phyloP scores from a whole-genome alignment of 768 basidiomycete genomes.

The Antrodiella citrinella region DNA sequence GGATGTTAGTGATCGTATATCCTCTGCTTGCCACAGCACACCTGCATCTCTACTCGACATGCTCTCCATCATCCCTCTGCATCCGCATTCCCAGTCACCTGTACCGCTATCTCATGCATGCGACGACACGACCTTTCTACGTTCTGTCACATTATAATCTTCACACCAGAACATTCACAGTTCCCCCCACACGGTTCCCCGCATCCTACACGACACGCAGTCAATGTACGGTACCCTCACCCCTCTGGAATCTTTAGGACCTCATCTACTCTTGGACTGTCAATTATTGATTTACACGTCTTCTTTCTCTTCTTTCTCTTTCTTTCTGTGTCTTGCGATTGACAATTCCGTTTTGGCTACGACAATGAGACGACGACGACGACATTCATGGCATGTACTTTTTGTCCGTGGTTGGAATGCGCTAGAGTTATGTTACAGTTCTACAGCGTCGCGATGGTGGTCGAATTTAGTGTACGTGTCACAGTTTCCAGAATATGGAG shows the following conservation, averaged over 20 bases:
- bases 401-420: neutral
- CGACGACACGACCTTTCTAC: neutral
- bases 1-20: conserved; percentile 25
- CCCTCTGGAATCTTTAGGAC: neutral
- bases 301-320: neutral
- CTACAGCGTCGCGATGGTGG: no score
- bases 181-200: neutral
- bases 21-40: conserved; percentile 4
- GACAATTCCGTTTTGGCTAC: neutral
- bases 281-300: neutral
- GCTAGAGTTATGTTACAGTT: no score
- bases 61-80: neutral
- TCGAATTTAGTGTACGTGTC: no score
- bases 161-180: neutral
- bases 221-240: no score
- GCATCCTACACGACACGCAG: neutral
- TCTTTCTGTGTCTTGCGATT: neutral
- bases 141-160: neutral
- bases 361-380: neutral
- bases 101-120: neutral
- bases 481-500: no score
- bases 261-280: neutral
- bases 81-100: neutral
- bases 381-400: neutral
- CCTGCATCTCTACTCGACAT: neutral